Evolutionary conservation across 768 basidiomycete genomes (phyloP).

Genomic region (Russula vinacea): DNA sequence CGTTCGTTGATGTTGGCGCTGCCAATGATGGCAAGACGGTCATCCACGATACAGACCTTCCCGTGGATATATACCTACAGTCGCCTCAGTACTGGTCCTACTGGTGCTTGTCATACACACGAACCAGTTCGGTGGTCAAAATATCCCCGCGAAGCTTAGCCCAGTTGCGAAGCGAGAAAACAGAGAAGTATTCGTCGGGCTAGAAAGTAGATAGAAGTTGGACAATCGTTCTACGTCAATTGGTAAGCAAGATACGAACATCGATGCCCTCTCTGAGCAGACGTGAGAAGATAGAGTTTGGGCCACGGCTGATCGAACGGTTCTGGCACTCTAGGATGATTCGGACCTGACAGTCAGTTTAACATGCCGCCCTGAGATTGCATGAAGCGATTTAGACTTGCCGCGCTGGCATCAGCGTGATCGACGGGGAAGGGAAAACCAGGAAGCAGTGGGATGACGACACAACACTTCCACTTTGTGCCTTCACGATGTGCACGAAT

Average conservation of each 20-base stretch:
- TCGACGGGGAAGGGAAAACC: slow-evolving; percentile 94
- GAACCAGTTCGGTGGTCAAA: slow-evolving; percentile 84
- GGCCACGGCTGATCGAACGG: slow-evolving; percentile 81
- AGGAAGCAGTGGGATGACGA: slow-evolving; percentile 87
- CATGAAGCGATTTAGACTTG: slow-evolving; percentile 40
- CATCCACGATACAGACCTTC: slow-evolving; percentile 88
- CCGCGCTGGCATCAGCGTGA: slow-evolving; percentile 87
- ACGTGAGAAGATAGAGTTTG: slow-evolving; percentile 85
- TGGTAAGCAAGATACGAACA: slow-evolving; percentile 44
- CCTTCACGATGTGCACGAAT: slow-evolving; percentile 79
- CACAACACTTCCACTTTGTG: slow-evolving; percentile 87
- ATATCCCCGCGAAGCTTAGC: slow-evolving; percentile 80
- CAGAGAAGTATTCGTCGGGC: slow-evolving; percentile 89
- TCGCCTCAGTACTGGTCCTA: slow-evolving; percentile 21
- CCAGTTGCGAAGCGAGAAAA: slow-evolving; percentile 94
- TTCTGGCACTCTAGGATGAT: slow-evolving; percentile 96
- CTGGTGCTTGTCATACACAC: background rate
- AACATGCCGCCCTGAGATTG: background rate
- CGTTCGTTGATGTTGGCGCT: slow-evolving; percentile 98
- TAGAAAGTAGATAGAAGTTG: slow-evolving; percentile 35
- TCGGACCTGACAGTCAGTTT: slow-evolving; percentile 56
- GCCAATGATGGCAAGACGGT: slow-evolving; percentile 89
- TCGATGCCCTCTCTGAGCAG: slow-evolving; percentile 85
- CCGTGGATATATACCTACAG: slow-evolving; percentile 83
- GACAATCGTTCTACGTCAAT: slow-evolving; percentile 13